These are phyloP conservation scores for Dalechampia spathulata DNA, from an alignment of 441 rosid genomes.

Conservation along the genomic window DNA sequence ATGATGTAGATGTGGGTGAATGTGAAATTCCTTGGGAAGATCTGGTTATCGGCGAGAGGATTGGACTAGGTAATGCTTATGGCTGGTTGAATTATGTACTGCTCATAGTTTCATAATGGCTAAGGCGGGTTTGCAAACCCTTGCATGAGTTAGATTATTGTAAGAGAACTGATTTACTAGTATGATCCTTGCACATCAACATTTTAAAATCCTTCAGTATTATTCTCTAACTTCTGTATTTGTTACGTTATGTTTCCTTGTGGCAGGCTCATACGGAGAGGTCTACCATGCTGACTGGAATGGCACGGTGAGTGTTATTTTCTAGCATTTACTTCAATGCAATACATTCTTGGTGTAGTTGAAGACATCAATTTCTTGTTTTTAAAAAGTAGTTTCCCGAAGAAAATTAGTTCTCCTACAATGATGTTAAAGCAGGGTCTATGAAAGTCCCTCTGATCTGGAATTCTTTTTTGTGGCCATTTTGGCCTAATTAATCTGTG, in stretches of 20 bases:
- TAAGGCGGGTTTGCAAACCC: neutral
- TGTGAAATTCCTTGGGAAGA: slow-evolving; percentile 98
- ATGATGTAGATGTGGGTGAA: slow-evolving; percentile 90
- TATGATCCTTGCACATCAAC: neutral
- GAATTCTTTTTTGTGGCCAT: too few species aligned
- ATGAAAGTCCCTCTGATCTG: too few species aligned
- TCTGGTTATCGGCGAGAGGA: slow-evolving; percentile 90
- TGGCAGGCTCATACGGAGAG: slow-evolving; percentile 96
- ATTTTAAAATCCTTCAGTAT: neutral
- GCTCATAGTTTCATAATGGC: slow-evolving; percentile 14
- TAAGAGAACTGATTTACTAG: neutral
- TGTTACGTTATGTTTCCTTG: slow-evolving; percentile 17
- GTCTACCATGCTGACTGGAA: slow-evolving; percentile 97
- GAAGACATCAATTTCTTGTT: too few species aligned
- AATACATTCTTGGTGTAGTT: neutral
- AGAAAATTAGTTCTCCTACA: too few species aligned
- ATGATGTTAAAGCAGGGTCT: too few species aligned
- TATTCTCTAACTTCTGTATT: too few species aligned
- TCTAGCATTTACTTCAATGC: slow-evolving; percentile 1
- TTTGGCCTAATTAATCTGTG: too few species aligned
- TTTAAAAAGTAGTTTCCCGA: too few species aligned
- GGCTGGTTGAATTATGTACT: neutral
- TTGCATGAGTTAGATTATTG: neutral
- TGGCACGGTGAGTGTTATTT: slow-evolving; percentile 75
- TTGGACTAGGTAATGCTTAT: slow-evolving; percentile 83